phyloP scores from a whole-genome alignment of 805 yeast species.

The Ogataea henricii region DNA sequence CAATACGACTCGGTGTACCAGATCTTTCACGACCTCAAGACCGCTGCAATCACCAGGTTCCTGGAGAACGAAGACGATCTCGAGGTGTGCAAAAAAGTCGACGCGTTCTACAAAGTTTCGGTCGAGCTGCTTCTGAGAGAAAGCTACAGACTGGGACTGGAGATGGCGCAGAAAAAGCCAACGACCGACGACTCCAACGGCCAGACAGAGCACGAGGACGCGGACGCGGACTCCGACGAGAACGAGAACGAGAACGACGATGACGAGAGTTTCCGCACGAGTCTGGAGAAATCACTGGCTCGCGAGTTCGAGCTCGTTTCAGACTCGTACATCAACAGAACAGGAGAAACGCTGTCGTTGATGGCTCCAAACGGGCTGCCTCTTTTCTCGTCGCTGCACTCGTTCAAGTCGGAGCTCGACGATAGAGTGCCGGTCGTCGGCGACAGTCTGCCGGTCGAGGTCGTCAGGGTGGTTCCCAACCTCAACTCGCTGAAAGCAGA shows the following conservation, averaged over 20 bases:
- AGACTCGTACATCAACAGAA: constrained; percentile 47
- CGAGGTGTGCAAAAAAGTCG: constrained; percentile 51
- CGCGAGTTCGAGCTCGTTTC: constrained; percentile 65
- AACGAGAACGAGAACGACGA: constrained; percentile 4
- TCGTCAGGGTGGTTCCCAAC: constrained; percentile 70
- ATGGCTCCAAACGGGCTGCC: constrained; percentile 68
- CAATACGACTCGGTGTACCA: constrained; percentile 53
- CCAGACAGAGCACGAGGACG: constrained; percentile 1
- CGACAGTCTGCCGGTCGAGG: constrained; percentile 52
- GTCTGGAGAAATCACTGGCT: constrained; percentile 45
- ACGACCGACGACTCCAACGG: not conserved
- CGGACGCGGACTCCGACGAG: constrained; percentile 9
- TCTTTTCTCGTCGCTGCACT: constrained; percentile 68
- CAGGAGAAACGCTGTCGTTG: constrained; percentile 67
- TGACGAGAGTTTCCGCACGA: constrained; percentile 17
- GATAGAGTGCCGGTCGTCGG: constrained; percentile 69
- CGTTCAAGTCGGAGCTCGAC: constrained; percentile 72
- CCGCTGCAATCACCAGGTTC: constrained; percentile 53
- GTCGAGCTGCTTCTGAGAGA: constrained; percentile 68
- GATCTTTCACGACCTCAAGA: constrained; percentile 66
- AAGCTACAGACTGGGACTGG: constrained; percentile 41
- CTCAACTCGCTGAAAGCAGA: constrained; percentile 38
- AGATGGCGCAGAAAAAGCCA: constrained; percentile 3
- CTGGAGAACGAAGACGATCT: constrained; percentile 51
- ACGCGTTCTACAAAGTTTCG: constrained; percentile 61